Evolutionary conservation across 768 basidiomycete genomes (phyloP).

Genomic region (Suillus subalutaceus): DNA sequence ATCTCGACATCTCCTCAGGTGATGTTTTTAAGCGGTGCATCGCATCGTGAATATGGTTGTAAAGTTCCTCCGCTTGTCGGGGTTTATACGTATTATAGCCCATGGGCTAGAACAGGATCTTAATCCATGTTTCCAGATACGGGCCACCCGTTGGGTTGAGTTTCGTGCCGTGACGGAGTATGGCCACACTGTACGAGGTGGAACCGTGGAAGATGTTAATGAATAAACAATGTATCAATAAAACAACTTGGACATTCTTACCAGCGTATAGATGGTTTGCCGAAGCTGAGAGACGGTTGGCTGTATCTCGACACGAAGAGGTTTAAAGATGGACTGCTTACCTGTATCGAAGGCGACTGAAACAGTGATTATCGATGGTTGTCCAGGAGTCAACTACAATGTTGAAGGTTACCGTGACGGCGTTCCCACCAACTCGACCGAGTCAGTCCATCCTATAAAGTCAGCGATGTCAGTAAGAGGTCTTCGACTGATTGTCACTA

Average conservation of each 20-base stretch:
- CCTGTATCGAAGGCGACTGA: neutral
- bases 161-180: too few relatives aligned
- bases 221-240: too few relatives aligned
- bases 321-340: neutral
- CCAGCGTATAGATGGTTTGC: too few relatives aligned
- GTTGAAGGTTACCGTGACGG: neutral
- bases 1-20: conserved; percentile 18
- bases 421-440: neutral
- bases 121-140: conserved; percentile 35
- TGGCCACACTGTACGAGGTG: too few relatives aligned
- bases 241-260: too few relatives aligned
- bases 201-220: too few relatives aligned
- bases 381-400: neutral
- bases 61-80: conserved; percentile 46
- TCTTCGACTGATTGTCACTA: neutral
- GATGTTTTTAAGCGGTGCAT: conserved; percentile 31
- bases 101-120: conserved; percentile 63
- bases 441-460: neutral
- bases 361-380: neutral
- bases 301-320: neutral
- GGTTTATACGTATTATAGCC: conserved; percentile 53
- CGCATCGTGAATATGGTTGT: conserved; percentile 57
- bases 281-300: neutral
- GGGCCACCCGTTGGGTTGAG: too few relatives aligned
- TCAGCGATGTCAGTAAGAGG: neutral